Conservation (phyloP, 2,329 filamentous ascomycete genomes). For the Curvularia sp. region DNA sequence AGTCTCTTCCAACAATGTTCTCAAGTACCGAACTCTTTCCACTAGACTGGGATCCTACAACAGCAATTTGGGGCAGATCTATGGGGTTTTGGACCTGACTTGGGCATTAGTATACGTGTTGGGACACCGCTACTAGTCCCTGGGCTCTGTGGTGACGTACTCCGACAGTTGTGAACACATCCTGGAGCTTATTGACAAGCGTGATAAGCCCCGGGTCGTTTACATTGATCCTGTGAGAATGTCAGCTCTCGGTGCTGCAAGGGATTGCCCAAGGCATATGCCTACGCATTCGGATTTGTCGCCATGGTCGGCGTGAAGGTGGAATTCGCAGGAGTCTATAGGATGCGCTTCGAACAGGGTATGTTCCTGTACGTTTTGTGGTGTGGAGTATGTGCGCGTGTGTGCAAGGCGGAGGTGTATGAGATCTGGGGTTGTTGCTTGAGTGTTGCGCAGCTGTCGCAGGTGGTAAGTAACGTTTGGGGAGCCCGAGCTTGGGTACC, state of each 20-base stretch:
- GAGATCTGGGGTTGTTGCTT: conserved; percentile 27
- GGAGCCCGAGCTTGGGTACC: conserved; percentile 23
- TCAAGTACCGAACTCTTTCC: conserved; percentile 99
- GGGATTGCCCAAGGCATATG: conserved; percentile 28
- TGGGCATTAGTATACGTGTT: conserved; percentile 42
- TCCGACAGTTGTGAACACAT: conserved; percentile 98
- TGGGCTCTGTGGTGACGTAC: conserved; percentile 57
- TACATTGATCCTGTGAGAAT: conserved; percentile 68
- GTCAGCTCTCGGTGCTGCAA: conserved; percentile 39
- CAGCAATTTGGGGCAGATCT: conserved; percentile 96
- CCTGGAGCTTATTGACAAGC: conserved; percentile 98
- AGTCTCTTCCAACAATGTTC: conserved; percentile 98
- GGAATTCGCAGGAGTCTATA: conserved; percentile 10
- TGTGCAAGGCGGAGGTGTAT: conserved; percentile 32
- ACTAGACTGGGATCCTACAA: conserved; percentile 97
- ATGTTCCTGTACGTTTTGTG: conserved; percentile 20
- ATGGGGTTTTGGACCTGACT: conserved; percentile 93
- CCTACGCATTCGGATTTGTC: conserved; percentile 53
- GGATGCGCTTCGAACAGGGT: conserved; percentile 7
- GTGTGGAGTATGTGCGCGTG: conserved; percentile 10
- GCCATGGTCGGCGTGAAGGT: conserved; percentile 46
- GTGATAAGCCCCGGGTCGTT: conserved; percentile 75
- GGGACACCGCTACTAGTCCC: conserved; percentile 2
- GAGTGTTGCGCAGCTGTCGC: conserved; percentile 29
- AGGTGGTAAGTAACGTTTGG: conserved; percentile 24